Evolutionary conservation across 106 monocot species (phyloP), one percentile per base, ranked within the genome.

Genomic region (Dendrobium catenatum): DNA sequence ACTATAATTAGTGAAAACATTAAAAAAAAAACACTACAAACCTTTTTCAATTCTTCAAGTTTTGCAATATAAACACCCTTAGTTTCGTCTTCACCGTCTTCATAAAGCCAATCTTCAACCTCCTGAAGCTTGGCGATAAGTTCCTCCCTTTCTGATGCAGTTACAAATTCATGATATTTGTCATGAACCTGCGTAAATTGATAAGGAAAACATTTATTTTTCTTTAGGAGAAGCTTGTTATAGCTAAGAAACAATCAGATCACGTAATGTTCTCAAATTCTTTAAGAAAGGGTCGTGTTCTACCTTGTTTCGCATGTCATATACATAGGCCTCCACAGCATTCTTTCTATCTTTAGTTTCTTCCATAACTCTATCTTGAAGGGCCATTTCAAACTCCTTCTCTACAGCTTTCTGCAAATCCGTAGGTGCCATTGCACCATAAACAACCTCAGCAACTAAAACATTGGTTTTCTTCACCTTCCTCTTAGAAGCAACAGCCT

Each of bases 341-440:
- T 98, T 98, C 85, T 98, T 98, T 80, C 82, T 98, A 81, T 98
- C 94, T 46, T 98, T 98, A 16, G 94, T 98, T 81, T 98, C 97
- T 84, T 98, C 97, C 94, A 98, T 98, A 9, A 98, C 89, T 78
- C 91, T 86, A 66, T 98, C 97, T 78, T 98, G 92, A 83, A 94
- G 90, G 64, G 94, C 97, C 96, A 96, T 96, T 51, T 93, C 90
- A 82, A 89, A 92, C 80, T 96, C 93, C 77, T 86, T 83, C 80
- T 96, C 96, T 4, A 88, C 77, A 59, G 89, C 90, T 73, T 91
- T 96, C 72, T 94, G 90, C 83, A 96, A 80, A 56, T 92, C 94
- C 20, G 79, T 55, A 24, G 83, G 41, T 15, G 83, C 66, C 79
- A 92, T 24, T 42, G 84, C 90, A 1, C 91, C 93, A 85, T 90